These are phyloP conservation scores for Tagetes erecta DNA, from an alignment of 129 eudicot genomes.

Conservation along the genomic window DNA sequence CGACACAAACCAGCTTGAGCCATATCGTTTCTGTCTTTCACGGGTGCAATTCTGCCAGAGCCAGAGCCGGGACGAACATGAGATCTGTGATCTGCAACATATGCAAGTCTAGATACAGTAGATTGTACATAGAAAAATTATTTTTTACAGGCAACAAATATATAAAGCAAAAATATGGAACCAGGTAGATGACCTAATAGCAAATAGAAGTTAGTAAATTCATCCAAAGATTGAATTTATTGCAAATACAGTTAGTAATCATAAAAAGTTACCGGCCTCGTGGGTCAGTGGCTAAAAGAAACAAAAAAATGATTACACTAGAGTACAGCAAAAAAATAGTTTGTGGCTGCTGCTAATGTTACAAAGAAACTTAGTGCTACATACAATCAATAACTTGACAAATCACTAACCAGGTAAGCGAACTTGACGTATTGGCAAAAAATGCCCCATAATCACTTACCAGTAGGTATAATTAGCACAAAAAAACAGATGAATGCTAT, in stretches of 20 bases:
- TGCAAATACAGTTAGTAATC: background rate
- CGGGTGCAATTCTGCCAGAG: conserved; percentile 48
- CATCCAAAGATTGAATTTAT: background rate
- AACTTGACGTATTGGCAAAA: background rate
- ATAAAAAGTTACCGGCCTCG: background rate
- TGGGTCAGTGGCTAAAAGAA: background rate
- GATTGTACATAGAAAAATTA: background rate
- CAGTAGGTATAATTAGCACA: background rate
- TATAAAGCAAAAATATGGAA: background rate
- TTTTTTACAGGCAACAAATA: background rate
- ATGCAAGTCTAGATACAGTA: conserved; percentile 20
- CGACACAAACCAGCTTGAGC: conserved; percentile 50
- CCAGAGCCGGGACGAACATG: conserved; percentile 65
- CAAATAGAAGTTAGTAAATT: background rate
- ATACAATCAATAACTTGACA: background rate
- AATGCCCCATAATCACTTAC: background rate
- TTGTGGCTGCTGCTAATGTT: background rate
- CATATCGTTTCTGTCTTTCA: conserved; percentile 34
- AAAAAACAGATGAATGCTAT: background rate
- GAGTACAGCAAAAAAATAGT: background rate
- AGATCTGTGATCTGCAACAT: conserved; percentile 54
- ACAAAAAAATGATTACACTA: background rate
- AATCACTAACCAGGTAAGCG: background rate
- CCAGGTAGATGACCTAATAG: background rate
- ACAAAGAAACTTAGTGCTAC: background rate